phyloP scores from a whole-genome alignment of 2,329 filamentous ascomycete genomes.

The Aspergillus sp. region DNA sequence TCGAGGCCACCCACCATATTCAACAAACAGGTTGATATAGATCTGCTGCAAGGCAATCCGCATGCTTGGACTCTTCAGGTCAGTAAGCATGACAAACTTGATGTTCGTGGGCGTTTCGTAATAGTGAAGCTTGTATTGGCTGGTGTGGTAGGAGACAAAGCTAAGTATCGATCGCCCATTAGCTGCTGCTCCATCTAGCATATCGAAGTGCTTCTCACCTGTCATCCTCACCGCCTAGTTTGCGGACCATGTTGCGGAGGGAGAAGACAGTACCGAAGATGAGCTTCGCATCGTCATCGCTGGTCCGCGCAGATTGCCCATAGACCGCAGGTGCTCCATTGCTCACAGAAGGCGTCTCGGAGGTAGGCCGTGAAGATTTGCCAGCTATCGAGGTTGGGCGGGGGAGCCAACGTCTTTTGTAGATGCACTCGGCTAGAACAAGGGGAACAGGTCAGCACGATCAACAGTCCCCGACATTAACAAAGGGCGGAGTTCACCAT shows the following conservation, averaged over 20 bases:
- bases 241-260: constrained; percentile 91
- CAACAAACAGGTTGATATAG: constrained; percentile 96
- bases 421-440: constrained; percentile 84
- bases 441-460: constrained; percentile 1
- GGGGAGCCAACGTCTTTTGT: constrained; percentile 78
- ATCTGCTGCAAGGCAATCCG: constrained; percentile 94
- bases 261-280: constrained; percentile 97
- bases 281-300: constrained; percentile 86
- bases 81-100: constrained; percentile 95
- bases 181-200: too few relatives aligned
- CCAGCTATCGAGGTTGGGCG: constrained; percentile 43
- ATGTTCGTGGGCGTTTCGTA: constrained; percentile 96
- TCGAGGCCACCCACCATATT: constrained; percentile 62
- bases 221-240: constrained; percentile 89
- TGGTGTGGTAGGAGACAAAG: constrained; percentile 90
- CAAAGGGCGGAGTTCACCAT: constrained; percentile 58
- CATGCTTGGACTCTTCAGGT: constrained; percentile 84
- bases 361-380: constrained; percentile 47
- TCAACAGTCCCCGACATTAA: constrained; percentile 2
- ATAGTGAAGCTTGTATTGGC: constrained; percentile 96
- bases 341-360: constrained; percentile 42
- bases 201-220: constrained; percentile 37
- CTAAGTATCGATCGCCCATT: constrained; percentile 35
- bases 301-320: constrained; percentile 44
- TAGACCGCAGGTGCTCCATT: constrained; percentile 34